phyloP scores from a whole-genome alignment of 108 stramenopile genomes.

The Aurantiochytrium sp. region DNA sequence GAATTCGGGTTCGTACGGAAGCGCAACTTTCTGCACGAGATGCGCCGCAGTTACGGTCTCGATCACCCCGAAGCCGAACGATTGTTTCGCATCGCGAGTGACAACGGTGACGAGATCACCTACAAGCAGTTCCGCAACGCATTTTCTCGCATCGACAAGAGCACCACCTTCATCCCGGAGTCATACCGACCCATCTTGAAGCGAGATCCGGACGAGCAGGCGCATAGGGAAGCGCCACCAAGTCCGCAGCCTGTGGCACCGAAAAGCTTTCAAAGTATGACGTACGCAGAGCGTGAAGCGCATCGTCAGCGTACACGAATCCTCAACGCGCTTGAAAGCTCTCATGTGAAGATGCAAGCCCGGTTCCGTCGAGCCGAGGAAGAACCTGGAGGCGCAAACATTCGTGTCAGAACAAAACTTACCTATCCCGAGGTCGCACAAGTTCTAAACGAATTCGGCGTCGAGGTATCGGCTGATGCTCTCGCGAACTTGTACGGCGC shows the following conservation, averaged over 20 bases:
- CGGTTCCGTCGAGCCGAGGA: neutral
- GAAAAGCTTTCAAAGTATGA: neutral
- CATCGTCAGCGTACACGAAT: neutral
- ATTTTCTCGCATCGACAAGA: neutral
- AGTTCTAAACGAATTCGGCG: neutral
- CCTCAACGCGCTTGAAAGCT: neutral
- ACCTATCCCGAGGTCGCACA: neutral
- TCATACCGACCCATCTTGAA: neutral
- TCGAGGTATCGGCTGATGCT: neutral
- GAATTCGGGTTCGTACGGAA: neutral
- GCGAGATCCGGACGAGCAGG: neutral
- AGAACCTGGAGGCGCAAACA: neutral
- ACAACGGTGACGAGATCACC: neutral
- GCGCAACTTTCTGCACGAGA: neutral
- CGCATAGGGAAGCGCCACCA: neutral
- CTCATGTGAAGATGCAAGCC: neutral
- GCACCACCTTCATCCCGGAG: conserved; percentile 1
- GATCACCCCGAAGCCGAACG: neutral
- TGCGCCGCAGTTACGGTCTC: neutral
- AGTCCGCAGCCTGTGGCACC: neutral
- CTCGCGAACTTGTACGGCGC: neutral
- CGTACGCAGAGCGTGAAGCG: neutral
- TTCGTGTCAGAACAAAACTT: neutral
- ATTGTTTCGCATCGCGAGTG: neutral
- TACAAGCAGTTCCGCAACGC: neutral